Evolutionary conservation across 106 monocot genomes (phyloP), one percentile per base, ranked within the genome.

Genomic region (Dendrobium catenatum): DNA sequence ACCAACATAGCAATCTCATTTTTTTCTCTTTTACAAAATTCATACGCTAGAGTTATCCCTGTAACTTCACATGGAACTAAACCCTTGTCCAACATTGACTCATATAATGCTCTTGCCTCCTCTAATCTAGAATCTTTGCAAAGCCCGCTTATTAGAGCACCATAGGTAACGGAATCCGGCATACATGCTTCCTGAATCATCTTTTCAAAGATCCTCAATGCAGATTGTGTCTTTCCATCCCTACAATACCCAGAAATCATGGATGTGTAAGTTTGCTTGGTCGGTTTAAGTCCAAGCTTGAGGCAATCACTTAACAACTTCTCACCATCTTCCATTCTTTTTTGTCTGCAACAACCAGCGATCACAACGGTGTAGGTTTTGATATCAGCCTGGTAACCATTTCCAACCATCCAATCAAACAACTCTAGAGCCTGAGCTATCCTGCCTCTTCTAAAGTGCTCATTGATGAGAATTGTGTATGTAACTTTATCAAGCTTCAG

Each of bases 121-220:
- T 93, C 91, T 31, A 99, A 66, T 68, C 95, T 93, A n/a, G 84
- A 89, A 46, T 90, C 95, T 82, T 93, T 99, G 83, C 99, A 95
- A 7, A 99, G 87, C n/a, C 95, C 99, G 79, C 99, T 99, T 77
- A 99, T 86, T 24, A 99, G 59, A 84, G 99, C 86, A 51, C 93
- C 89, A 83, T 99, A 99, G 19, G 91, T 90, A 75, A 95, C 88
- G 7, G 99, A 86, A 87, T 99, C 95, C 54, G 89, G 87, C 10
- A 74, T 27, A 37, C 86, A 89, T 59, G 88, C 91, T 64, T 88
- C 55, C 76, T 83, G 83, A 68, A 82, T 79, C 99, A 99, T 99
- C 56, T 83, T 99, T 31, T 91, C 90, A 79, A 95, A 95, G 26
- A 93, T n/a, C 68, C 90, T 86, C 82, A 99, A 46, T 7, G 93